Evolutionary conservation across 352 stramenopile species (phyloP).

Genomic region (Elongisporangium prolatum): DNA sequence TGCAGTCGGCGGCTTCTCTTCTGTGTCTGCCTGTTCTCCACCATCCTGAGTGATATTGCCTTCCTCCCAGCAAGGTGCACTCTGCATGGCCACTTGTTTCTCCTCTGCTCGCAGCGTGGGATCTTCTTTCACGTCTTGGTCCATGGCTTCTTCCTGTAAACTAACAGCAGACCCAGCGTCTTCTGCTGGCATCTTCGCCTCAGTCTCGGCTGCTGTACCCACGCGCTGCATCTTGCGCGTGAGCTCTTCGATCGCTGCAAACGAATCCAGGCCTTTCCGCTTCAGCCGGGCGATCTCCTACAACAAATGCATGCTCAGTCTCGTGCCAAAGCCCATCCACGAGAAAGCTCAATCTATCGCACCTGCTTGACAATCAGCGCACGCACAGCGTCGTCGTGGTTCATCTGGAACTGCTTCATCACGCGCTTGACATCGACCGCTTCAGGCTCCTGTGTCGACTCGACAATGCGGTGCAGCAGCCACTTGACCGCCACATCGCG

Average conservation of each 20-base stretch:
- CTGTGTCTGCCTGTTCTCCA: neutral
- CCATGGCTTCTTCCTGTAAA: neutral
- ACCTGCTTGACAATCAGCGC: constrained; percentile 84
- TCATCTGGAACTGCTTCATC: constrained; percentile 86
- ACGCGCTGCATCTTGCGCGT: constrained; percentile 77
- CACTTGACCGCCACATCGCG: constrained; percentile 72
- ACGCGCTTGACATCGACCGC: constrained; percentile 61
- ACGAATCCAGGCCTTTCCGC: constrained; percentile 68
- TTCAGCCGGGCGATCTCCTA: constrained; percentile 76
- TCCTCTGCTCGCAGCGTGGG: neutral
- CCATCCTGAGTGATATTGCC: neutral
- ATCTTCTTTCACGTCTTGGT: neutral
- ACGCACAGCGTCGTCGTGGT: constrained; percentile 78
- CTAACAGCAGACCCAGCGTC: neutral
- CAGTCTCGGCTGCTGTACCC: neutral
- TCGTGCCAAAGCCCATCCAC: neutral
- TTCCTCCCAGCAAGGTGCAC: neutral
- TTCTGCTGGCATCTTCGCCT: neutral
- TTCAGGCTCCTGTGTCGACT: constrained; percentile 53
- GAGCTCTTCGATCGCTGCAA: constrained; percentile 80
- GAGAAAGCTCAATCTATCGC: neutral
- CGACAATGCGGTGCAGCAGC: constrained; percentile 70
- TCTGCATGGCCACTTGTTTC: neutral
- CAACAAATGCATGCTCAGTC: constrained; percentile 1
- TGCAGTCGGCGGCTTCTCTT: neutral